Evolutionary conservation across 73 alveolate genomes (phyloP).

Genomic region (Diophrys sp.): DNA sequence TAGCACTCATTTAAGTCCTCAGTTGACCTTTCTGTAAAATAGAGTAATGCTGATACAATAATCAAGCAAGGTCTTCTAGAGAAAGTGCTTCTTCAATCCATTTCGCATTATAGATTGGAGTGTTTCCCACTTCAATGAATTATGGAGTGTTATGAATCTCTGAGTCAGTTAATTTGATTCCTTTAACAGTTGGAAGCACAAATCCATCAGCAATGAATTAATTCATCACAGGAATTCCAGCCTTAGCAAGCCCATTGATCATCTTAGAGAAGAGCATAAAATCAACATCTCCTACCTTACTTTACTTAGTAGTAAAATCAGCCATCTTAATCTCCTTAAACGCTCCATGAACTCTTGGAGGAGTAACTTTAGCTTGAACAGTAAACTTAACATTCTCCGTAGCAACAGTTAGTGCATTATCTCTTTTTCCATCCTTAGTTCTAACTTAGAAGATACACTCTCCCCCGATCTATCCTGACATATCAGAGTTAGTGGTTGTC

Average conservation of each 20-base stretch:
- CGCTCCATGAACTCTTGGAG: not conserved
- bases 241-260: not conserved
- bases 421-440: not conserved
- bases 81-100: no score
- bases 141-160: not conserved
- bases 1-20: no score
- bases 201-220: not conserved
- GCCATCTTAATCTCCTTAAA: not conserved
- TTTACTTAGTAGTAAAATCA: not conserved
- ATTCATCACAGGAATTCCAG: not conserved
- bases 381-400: not conserved
- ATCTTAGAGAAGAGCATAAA: not conserved
- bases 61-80: no score
- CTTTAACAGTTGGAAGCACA: slow-evolving; percentile 8
- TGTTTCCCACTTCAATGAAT: not conserved
- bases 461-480: not conserved
- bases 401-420: not conserved
- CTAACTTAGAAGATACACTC: not conserved
- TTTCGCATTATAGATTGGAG: no score
- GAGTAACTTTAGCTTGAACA: not conserved
- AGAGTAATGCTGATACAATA: no score
- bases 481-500: not conserved
- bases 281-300: not conserved
- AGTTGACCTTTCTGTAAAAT: no score
- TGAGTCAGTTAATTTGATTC: not conserved